These are phyloP conservation scores for Pezicula carpinea DNA, from an alignment of 2,329 filamentous ascomycete species.

Conservation along the genomic window DNA sequence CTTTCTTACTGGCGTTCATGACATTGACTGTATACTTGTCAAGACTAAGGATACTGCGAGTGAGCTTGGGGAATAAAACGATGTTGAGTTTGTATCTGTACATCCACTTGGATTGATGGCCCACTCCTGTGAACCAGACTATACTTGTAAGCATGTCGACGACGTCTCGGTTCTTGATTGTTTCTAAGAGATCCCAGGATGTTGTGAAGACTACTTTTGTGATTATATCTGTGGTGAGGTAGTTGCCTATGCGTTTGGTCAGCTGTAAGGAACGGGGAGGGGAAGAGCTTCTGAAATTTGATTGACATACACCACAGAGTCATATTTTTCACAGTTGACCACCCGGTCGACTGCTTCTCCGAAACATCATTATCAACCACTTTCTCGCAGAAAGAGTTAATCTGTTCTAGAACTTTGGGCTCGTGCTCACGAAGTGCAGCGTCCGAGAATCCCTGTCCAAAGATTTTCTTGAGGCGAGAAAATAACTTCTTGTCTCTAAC, in stretches of 20 bases:
- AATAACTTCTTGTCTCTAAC: conserved; percentile 62
- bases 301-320: conserved; percentile 7
- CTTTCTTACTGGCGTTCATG: conserved; percentile 1
- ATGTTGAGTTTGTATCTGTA: conserved; percentile 60
- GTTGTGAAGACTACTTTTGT: conserved; percentile 18
- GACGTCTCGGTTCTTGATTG: conserved; percentile 4
- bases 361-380: conserved; percentile 4
- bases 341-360: neutral
- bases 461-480: conserved; percentile 46
- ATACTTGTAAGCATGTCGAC: conserved; percentile 3
- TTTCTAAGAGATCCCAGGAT: conserved; percentile 13
- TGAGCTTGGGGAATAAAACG: conserved; percentile 60
- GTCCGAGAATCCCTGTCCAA: conserved; percentile 22
- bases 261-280: neutral
- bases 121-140: conserved; percentile 2
- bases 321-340: conserved; percentile 10
- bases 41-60: conserved; percentile 27
- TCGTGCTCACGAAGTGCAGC: conserved; percentile 10
- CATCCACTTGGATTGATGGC: conserved; percentile 50
- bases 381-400: conserved; percentile 9
- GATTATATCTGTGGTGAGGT: conserved; percentile 22
- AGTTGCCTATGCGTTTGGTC: conserved; percentile 11
- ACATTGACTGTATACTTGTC: conserved; percentile 1
- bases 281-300: neutral
- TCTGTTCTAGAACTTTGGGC: conserved; percentile 5